These are phyloP conservation scores for Rutidosis leptorrhynchoides DNA, from an alignment of 129 eudicot species.

Conservation along the genomic window DNA sequence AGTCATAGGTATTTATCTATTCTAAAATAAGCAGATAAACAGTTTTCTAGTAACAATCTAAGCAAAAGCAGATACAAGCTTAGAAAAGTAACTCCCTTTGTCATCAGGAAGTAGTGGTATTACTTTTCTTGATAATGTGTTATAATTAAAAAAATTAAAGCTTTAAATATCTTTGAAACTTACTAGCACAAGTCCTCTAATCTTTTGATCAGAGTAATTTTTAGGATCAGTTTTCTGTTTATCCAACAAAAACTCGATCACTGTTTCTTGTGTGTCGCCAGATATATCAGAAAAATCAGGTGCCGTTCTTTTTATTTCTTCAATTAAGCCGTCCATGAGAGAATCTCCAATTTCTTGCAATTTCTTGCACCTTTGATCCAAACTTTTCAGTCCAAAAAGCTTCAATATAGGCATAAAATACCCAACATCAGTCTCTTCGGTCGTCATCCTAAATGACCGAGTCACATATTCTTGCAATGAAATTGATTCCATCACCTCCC, in stretches of 20 bases:
- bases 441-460: slow-evolving; percentile 32
- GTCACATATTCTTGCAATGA: slow-evolving; percentile 32
- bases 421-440: slow-evolving; percentile 27
- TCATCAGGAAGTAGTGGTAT: too few species aligned
- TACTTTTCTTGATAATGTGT: too few species aligned
- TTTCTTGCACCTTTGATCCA: slow-evolving; percentile 37
- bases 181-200: slow-evolving; percentile 56
- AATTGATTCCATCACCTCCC: slow-evolving; percentile 22
- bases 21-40: too few species aligned
- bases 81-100: too few species aligned
- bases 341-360: slow-evolving; percentile 38
- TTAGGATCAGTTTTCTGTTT: slow-evolving; percentile 45
- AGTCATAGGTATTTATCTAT: too few species aligned
- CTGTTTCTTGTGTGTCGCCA: slow-evolving; percentile 23
- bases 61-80: too few species aligned
- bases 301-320: slow-evolving; percentile 24
- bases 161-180: not conserved
- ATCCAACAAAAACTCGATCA: slow-evolving; percentile 48
- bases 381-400: slow-evolving; percentile 30
- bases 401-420: slow-evolving; percentile 51
- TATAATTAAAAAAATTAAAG: too few species aligned
- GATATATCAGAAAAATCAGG: slow-evolving; percentile 4
- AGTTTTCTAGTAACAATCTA: too few species aligned
- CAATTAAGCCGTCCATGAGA: slow-evolving; percentile 37
- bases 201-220: slow-evolving; percentile 39